A percentile compares a stretch with the other conserved stretches of the same genome.
phyloP scores from a whole-genome alignment of 495 filamentous ascomycete genomes.

The Podospora pseudopauciseta region DNA sequence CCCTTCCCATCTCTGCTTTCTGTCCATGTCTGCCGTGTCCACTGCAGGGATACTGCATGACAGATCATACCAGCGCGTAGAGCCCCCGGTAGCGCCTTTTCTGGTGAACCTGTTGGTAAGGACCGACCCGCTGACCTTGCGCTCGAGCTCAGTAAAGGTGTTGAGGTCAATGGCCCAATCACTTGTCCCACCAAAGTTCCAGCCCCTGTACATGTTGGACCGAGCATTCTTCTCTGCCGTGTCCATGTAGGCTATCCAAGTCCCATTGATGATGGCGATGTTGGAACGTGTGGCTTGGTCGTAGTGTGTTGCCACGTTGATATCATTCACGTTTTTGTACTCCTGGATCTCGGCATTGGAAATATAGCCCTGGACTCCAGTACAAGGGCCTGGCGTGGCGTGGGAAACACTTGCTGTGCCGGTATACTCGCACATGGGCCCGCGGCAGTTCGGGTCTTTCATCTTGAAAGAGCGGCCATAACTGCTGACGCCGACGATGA shows the following conservation, averaged over 20 bases:
- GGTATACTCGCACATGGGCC: conserved; percentile 18
- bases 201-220: conserved; percentile 21
- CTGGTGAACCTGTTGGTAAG: neutral
- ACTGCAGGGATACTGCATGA: neutral
- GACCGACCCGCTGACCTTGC: neutral
- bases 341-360: conserved; percentile 20
- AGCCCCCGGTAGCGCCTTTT: neutral
- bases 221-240: conserved; percentile 26
- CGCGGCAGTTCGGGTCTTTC: conserved; percentile 3
- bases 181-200: conserved; percentile 34
- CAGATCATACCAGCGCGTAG: neutral
- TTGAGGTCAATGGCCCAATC: conserved; percentile 47
- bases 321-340: neutral
- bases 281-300: conserved; percentile 11
- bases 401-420: conserved; percentile 10
- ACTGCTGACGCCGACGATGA: conserved; percentile 37
- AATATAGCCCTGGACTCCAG: conserved; percentile 9
- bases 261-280: conserved; percentile 1
- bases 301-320: neutral
- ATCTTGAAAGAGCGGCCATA: conserved; percentile 41
- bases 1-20: neutral
- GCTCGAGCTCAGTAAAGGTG: neutral
- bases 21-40: neutral
- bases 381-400: conserved; percentile 15
- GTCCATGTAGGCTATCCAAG: conserved; percentile 18